Base-by-base conservation (phyloP, 1,284 basidiomycete genomes). In the Schizophyllum commune region DNA sequence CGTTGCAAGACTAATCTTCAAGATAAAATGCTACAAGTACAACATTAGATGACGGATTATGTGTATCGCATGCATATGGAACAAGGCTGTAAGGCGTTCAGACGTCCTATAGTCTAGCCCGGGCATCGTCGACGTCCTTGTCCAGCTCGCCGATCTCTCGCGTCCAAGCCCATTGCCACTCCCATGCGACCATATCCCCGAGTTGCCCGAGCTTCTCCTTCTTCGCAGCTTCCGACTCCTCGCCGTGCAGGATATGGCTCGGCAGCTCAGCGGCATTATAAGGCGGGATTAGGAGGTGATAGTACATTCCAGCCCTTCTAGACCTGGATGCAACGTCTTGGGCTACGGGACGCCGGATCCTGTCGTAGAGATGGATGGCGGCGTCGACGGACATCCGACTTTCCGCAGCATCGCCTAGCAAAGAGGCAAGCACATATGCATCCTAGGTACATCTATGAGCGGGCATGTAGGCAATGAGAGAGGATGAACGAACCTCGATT, bases 361-460 rank as follows among this genome's bases (percentile, higher is more conserved):
- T 65, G 64, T 83, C 80, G 65, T 80, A 84, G 17, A 79, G 70
- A 17, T 67, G 64, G 9, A 84, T 70, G 0, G 79, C 79, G n/a
- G 68, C 69, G 2, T 70, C 61, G 5, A 83, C 63, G 3, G 68
- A 77, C 1, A 69, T 67, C 7, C 70, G 68, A 0, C 72, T 80
- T 5, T 78, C 79, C 1, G 62, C 59, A 1, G 72, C 71, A 61
- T 82, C 75, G 6, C 79, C 79, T 20, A 85, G 76, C 39, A 83
- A 65, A 1, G 72, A 72, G 5, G 78, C 74, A 19, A 85, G 75
- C 32, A 84, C 70, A 62, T 76, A 83, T 1, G 82, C 82, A 63
- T 85, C 82, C 82, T 83, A 60, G n/a, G 33, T 32, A 56, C 39
- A 51, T 53, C 34, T 32, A 58, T 61, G 19, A 27, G 20, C 22